phyloP scores from a whole-genome alignment of 2,329 filamentous ascomycete genomes.

The Plenodomus tracheiphilus region DNA sequence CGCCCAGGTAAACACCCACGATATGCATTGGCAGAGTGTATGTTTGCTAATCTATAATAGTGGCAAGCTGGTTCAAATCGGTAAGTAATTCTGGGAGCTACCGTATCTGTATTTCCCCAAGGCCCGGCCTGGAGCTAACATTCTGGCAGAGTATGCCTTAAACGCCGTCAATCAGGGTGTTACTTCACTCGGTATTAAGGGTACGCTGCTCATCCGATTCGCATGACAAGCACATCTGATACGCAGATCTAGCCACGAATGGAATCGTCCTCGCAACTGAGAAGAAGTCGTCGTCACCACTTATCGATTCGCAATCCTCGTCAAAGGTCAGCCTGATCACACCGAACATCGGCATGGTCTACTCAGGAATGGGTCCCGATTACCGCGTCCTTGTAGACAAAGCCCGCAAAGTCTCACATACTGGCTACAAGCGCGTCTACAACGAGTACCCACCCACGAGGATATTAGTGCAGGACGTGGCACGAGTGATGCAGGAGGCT shows the following conservation, averaged over 20 bases:
- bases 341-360: conserved; percentile 99
- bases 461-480: conserved; percentile 98
- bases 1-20: conserved; percentile 77
- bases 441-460: conserved; percentile 99
- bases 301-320: conserved; percentile 91
- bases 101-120: not conserved
- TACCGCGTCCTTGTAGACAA: conserved; percentile 97
- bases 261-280: conserved; percentile 98
- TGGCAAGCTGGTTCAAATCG: conserved; percentile 99
- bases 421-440: conserved; percentile 99
- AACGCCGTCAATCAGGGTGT: conserved; percentile 99
- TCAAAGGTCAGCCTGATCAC: conserved; percentile 98
- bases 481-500: conserved; percentile 96
- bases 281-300: conserved; percentile 98
- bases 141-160: conserved; percentile 84
- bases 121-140: conserved; percentile 16
- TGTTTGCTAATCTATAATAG: conserved; percentile 60
- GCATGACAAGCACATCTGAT: conserved; percentile 8
- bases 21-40: conserved; percentile 22
- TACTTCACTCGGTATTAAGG: conserved; percentile 97
- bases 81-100: conserved; percentile 53
- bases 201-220: conserved; percentile 50
- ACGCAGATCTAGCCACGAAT: conserved; percentile 75
- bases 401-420: conserved; percentile 97
- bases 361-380: conserved; percentile 98